Percentiles rank a stretch among this genome's conserved stretches.
These are phyloP conservation scores for Amanita exitialis DNA, from an alignment of 768 basidiomycete species.

Conservation along the genomic window DNA sequence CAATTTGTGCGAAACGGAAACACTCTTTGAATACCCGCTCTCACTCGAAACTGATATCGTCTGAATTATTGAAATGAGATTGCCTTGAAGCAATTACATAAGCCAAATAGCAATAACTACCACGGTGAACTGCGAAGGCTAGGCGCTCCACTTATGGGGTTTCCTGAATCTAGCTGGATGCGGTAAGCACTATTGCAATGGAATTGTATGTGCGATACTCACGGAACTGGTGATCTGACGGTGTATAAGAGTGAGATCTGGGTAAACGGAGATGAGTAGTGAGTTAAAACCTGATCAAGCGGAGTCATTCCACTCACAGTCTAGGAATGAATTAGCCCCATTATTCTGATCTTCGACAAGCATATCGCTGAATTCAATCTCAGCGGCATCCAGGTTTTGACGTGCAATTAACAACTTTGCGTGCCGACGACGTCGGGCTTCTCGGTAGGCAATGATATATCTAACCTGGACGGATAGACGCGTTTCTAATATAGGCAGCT, in stretches of 20 bases:
- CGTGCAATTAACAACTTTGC: slow-evolving; percentile 69
- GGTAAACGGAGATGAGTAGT: slow-evolving; percentile 6
- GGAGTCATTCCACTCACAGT: slow-evolving; percentile 47
- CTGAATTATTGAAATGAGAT: not conserved
- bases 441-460: slow-evolving; percentile 71
- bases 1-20: slow-evolving; percentile 8
- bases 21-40: slow-evolving; percentile 3
- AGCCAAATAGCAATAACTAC: slow-evolving; percentile 15
- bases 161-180: slow-evolving; percentile 27
- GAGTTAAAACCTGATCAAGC: not conserved
- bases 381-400: slow-evolving; percentile 86
- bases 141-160: slow-evolving; percentile 25
- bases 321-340: slow-evolving; percentile 84
- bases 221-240: slow-evolving; percentile 40
- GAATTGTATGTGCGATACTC: slow-evolving; percentile 12
- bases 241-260: slow-evolving; percentile 40
- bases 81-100: not conserved
- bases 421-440: slow-evolving; percentile 37
- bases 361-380: slow-evolving; percentile 97
- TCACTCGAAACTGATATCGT: slow-evolving; percentile 28
- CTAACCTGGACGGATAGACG: slow-evolving; percentile 76
- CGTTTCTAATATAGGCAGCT: slow-evolving; percentile 63
- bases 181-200: not conserved
- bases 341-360: slow-evolving; percentile 96
- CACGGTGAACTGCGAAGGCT: slow-evolving; percentile 32